Evolutionary conservation across 106 monocot genomes (phyloP).

Genomic region (Acorus gramineus): DNA sequence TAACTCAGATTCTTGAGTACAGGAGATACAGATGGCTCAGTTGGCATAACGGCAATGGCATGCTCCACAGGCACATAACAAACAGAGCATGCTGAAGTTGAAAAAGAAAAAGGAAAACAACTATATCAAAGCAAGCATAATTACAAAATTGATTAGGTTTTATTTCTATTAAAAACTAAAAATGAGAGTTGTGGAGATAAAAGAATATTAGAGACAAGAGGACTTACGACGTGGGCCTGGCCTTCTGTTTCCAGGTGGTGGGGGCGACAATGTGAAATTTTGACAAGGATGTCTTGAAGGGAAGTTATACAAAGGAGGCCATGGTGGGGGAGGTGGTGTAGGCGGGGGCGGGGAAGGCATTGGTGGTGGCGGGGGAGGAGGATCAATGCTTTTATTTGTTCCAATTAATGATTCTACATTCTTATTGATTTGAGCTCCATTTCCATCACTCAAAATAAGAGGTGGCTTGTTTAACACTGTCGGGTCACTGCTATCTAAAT

Average conservation of each 20-base stretch:
- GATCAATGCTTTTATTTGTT: too few species aligned
- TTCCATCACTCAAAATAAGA: too few species aligned
- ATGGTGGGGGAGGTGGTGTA: not conserved
- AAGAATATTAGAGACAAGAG: not conserved
- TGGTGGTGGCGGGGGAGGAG: too few species aligned
- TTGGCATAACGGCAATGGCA: conserved; percentile 57
- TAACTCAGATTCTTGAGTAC: conserved; percentile 54
- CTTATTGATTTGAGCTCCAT: too few species aligned
- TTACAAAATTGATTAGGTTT: too few species aligned
- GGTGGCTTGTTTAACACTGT: too few species aligned
- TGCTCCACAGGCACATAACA: conserved; percentile 79
- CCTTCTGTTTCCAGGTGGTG: conserved; percentile 31
- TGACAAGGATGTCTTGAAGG: conserved; percentile 30
- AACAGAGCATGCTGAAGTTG: conserved; percentile 66
- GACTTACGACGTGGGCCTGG: conserved; percentile 65
- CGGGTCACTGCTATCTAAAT: too few species aligned
- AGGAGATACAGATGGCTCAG: conserved; percentile 52
- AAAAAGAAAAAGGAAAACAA: conserved; percentile 6
- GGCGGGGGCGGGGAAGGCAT: too few species aligned
- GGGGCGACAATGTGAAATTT: conserved; percentile 26
- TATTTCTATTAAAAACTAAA: too few species aligned
- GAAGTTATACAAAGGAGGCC: conserved; percentile 6
- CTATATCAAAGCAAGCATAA: too few species aligned
- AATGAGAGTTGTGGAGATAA: too few species aligned
- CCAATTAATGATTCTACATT: too few species aligned